Evolutionary conservation across 1,139 yeast genomes (phyloP).

Genomic region (Hyphopichia pseudoburtonii): DNA sequence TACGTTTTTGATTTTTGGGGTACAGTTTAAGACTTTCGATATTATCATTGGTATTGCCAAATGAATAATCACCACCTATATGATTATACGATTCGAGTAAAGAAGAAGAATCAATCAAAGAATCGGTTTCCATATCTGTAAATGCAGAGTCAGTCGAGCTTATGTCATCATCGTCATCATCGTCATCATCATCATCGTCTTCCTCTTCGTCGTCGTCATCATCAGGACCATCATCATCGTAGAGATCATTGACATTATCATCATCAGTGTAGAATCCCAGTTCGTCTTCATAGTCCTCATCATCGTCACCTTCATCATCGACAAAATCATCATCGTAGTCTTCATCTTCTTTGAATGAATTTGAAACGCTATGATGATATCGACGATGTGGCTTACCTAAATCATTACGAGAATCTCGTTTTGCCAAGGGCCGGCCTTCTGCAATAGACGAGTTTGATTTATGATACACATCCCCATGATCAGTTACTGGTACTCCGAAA

Average conservation of each 20-base stretch:
- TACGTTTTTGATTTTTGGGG: constrained; percentile 17
- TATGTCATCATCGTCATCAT: constrained; percentile 23
- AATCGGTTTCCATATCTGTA: constrained; percentile 45
- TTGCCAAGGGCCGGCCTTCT: background rate
- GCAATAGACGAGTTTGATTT: background rate
- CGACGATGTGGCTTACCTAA: too few species aligned
- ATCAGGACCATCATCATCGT: constrained; percentile 13
- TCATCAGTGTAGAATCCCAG: constrained; percentile 9
- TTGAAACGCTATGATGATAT: too few species aligned
- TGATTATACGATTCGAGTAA: constrained; percentile 26
- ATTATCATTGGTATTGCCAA: constrained; percentile 14
- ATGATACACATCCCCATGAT: constrained; percentile 5
- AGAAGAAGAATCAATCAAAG: constrained; percentile 34
- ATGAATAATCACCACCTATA: constrained; percentile 17
- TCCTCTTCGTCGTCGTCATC: constrained; percentile 13
- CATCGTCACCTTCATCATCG: background rate
- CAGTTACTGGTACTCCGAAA: constrained; percentile 30
- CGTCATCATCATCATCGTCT: constrained; percentile 17
- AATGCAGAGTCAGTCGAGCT: constrained; percentile 45
- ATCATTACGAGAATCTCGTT: too few species aligned
- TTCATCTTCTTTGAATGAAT: constrained; percentile 1
- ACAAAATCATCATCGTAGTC: constrained; percentile 1
- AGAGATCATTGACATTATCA: constrained; percentile 11
- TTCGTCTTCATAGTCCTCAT: constrained; percentile 15
- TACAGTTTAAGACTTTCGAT: constrained; percentile 8